Base-by-base conservation (phyloP, 2,329 filamentous ascomycete species). In the Arthrobotrys sinensis region DNA sequence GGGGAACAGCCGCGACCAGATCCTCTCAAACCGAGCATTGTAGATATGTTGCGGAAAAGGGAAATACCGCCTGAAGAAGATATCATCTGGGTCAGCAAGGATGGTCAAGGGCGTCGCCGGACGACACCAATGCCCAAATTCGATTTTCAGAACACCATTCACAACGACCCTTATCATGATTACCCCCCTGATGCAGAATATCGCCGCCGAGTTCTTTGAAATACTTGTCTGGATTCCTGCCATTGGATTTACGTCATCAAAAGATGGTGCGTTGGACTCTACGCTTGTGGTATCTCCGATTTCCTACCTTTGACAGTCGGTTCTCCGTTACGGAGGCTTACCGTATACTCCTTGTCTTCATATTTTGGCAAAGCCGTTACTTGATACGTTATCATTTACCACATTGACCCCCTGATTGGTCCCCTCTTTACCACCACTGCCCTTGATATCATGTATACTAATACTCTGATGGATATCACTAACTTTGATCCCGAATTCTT, bases 51-150 rank as follows among this genome's bases (percentile, higher is more conserved):
- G 21, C 14, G 21, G 12, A 6, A 38, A 45, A 28, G 28, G 0
- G 52, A 55, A 0, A 6, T 11, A 6, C 52, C 28, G 0, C 1
- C 8, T 2, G 52, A 55, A 4, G 4, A 36, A 1, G 2, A 14
- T 19, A 43, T 60, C 1, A 60, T 12, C 16, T 60, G 53, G 53
- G 34, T 60, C 8, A 43, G 53, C 16, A 60, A 40, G 34, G 53
- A 60, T 11, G 53, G 53, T 2, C 21, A 21, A 8, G 11, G 11
- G 12, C 32, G 36, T 10, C 34, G 53, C 5, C 53, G 53, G 8
- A 6, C 5, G 24, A 40, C 53, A 2, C 53, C 53, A n/a, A 8
- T 43, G n/a, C 34, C 53, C 3, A 12, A 5, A 6, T 60, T 40
- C 19, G 11, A 40, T 12, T 24, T 4, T n/a, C 3, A 12, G 1